phyloP scores from a whole-genome alignment of 345 rosid species.

The Viola odorata region DNA sequence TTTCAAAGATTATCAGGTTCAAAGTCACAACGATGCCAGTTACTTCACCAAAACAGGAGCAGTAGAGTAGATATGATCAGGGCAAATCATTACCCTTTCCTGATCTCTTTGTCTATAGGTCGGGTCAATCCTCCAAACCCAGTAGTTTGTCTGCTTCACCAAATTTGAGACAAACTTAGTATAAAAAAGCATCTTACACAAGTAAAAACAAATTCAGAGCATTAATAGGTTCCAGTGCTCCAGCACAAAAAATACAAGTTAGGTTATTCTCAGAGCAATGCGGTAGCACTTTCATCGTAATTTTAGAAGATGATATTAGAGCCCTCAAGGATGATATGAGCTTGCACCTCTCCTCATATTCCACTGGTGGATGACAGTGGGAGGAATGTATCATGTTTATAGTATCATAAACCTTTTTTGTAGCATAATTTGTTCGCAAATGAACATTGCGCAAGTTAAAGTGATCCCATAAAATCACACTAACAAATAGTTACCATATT shows the following conservation, averaged over 20 bases:
- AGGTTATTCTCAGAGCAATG: not conserved
- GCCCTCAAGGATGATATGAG: constrained; percentile 2
- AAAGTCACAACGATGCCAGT: constrained; percentile 6
- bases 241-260: not conserved
- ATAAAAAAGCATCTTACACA: not conserved
- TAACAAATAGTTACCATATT: no score
- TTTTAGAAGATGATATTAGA: not conserved
- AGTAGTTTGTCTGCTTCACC: constrained; percentile 51
- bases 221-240: not conserved
- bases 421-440: no score
- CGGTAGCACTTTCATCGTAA: not conserved
- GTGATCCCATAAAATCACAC: no score
- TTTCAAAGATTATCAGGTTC: constrained; percentile 7
- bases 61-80: constrained; percentile 6
- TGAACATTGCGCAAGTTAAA: no score
- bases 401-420: not conserved
- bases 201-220: not conserved
- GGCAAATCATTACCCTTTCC: constrained; percentile 46
- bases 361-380: not conserved
- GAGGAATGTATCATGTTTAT: not conserved
- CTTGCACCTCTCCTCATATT: not conserved
- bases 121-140: constrained; percentile 83
- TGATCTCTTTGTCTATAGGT: constrained; percentile 50
- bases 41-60: constrained; percentile 5
- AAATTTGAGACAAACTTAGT: constrained; percentile 6